A percentile compares a stretch with the other conserved stretches of the same genome.
Conservation (phyloP, 2,329 filamentous ascomycete genomes). For the Eutypa lata region DNA sequence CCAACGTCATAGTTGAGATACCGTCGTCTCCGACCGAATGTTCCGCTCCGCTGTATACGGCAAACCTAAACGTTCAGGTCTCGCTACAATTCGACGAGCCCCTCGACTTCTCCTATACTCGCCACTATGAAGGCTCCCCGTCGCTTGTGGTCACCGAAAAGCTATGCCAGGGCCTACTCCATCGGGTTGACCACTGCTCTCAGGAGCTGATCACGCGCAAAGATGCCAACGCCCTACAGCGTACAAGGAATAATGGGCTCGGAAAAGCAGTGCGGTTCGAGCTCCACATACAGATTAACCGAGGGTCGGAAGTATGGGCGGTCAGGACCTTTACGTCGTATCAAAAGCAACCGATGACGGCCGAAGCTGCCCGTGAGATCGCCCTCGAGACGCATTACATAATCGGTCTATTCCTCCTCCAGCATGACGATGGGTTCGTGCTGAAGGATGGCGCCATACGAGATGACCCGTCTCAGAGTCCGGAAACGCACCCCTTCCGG, state of each 20-base stretch:
- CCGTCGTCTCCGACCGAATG: background rate
- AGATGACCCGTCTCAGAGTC: slow-evolving; percentile 33
- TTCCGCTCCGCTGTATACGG: slow-evolving; percentile 10
- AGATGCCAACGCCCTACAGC: slow-evolving; percentile 45
- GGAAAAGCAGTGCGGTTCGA: slow-evolving; percentile 46
- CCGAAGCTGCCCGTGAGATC: slow-evolving; percentile 42
- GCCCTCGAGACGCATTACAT: slow-evolving; percentile 48
- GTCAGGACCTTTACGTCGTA: slow-evolving; percentile 48
- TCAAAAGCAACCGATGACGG: slow-evolving; percentile 44
- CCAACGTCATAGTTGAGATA: background rate
- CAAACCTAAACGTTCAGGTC: slow-evolving; percentile 39
- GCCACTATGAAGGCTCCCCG: slow-evolving; percentile 45
- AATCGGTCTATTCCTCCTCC: slow-evolving; percentile 47
- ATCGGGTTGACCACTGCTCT: slow-evolving; percentile 49
- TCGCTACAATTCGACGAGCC: slow-evolving; percentile 45
- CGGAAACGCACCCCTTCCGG: slow-evolving; percentile 38
- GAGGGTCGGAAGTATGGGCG: slow-evolving; percentile 37
- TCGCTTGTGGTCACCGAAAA: slow-evolving; percentile 41
- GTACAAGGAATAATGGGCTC: slow-evolving; percentile 30
- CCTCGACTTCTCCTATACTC: slow-evolving; percentile 39
- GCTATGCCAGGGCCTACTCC: slow-evolving; percentile 47
- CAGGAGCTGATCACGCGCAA: slow-evolving; percentile 52
- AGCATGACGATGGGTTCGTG: slow-evolving; percentile 47
- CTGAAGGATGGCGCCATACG: slow-evolving; percentile 44
- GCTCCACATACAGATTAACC: slow-evolving; percentile 44